Evolutionary conservation across 2,329 filamentous ascomycete species (phyloP), one percentile per base, ranked within the genome.

Genomic region (Neonectria hederae): DNA sequence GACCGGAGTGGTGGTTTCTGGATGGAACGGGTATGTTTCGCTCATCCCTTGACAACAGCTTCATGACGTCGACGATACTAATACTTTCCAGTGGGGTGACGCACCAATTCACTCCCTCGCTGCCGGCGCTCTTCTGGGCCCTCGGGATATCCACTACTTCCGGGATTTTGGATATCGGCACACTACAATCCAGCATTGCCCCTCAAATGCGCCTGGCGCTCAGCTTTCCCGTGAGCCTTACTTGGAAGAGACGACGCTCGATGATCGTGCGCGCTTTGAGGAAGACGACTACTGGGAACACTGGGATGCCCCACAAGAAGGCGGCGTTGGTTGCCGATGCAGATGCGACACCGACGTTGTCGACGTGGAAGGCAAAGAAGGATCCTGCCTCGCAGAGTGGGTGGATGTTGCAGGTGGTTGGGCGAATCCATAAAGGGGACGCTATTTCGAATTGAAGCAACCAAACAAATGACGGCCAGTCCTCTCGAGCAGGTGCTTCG

Each of bases 101-200:
- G 96, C 96, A 62, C 96, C 96, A 14, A 97, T 99, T 73, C 96
- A 99, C 82, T 99, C 96, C 40, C 91, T 99, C 55, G 96, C 96
- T 28, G 95, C 96, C 26, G 96, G 96, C 71, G 92, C 91, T 35
- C 89, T 99, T 17, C 86, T 99, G 32, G 86, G 89, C 2, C 89
- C 92, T 51, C 84, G 85, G 59, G 94, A 99, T 75, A 93, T 99
- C 65, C 96, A 99, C 81, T 99, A 99, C 83, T 99, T 99, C 90
- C 93, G 96, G 73, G 96, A 99, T 79, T 95, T 98, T 81, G 96
- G 96, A 59, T 99, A 99, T 82, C 89, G 96, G 76, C 96, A 99
- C 81, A 99, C 96, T 7, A 99, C 96, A 4, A 99, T 99, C 76
- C 95, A 98, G 81, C 96, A 99, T 80, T 99, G 96, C 75, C 96